A percentile compares a stretch with the other conserved stretches of the same genome.
Evolutionary conservation across 805 yeast genomes (phyloP).

Genomic region (Jamesozyma hellenica): DNA sequence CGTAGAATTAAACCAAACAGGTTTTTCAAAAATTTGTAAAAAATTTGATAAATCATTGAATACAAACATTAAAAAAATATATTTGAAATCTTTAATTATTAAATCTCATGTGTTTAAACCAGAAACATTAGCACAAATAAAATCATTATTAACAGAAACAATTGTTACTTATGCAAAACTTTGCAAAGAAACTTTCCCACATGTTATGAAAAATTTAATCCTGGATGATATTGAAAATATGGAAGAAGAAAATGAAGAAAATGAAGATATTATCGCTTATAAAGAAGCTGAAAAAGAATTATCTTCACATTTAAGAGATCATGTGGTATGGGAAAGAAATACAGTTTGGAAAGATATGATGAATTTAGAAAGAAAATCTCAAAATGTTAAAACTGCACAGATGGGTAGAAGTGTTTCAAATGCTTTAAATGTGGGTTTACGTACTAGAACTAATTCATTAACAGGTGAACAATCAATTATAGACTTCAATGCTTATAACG

Average conservation of each 20-base stretch:
- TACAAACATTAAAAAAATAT: conserved; percentile 48
- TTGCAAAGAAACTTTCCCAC: conserved; percentile 11
- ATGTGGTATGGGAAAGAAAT: conserved; percentile 93
- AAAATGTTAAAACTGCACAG: conserved; percentile 47
- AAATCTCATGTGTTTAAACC: conserved; percentile 47
- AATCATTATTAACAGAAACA: conserved; percentile 42
- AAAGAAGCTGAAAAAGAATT: conserved; percentile 39
- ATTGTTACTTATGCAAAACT: conserved; percentile 47
- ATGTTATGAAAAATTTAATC: neutral
- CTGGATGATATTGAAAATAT: neutral
- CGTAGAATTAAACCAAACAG: conserved; percentile 76
- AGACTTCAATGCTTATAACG: neutral
- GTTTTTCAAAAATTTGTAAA: conserved; percentile 81
- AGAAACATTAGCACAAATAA: conserved; percentile 39
- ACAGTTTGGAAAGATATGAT: conserved; percentile 97
- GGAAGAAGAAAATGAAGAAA: neutral
- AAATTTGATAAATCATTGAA: conserved; percentile 81
- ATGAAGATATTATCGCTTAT: conserved; percentile 2
- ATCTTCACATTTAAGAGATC: conserved; percentile 63
- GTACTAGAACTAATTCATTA: conserved; percentile 2
- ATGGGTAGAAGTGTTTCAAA: neutral
- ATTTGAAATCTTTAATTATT: conserved; percentile 39
- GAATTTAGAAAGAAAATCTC: conserved; percentile 77
- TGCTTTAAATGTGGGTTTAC: neutral
- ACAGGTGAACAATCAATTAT: neutral